A percentile compares a stretch with the other conserved stretches of the same genome.
Evolutionary conservation across 192 early-diverging fungal species (phyloP).

Genomic region (Umbelopsis ramanniana): DNA sequence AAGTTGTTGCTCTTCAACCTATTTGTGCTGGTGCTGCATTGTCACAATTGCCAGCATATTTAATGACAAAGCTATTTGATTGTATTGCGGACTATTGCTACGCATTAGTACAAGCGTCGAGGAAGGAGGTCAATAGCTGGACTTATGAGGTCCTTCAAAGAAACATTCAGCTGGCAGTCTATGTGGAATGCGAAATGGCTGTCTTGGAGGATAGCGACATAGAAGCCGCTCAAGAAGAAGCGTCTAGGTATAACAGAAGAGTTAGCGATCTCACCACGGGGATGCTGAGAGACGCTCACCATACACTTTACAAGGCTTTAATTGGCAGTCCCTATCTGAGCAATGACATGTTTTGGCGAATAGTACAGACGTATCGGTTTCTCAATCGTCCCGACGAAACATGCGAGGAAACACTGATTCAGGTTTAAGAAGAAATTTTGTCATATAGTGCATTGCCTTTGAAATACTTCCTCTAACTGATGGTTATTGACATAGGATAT

Average conservation of each 20-base stretch:
- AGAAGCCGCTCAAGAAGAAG: background rate
- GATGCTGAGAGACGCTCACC: background rate
- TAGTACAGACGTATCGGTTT: background rate
- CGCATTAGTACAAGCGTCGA: background rate
- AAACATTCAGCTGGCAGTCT: background rate
- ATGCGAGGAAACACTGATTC: background rate
- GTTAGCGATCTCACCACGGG: background rate
- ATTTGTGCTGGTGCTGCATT: too few species aligned
- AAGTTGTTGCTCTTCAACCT: too few species aligned
- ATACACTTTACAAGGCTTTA: background rate
- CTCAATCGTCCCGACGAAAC: conserved; percentile 2
- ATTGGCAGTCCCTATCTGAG: background rate
- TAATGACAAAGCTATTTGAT: background rate
- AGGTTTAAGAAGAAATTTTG: background rate
- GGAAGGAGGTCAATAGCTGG: background rate
- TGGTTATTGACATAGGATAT: background rate
- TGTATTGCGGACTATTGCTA: background rate
- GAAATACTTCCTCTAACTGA: background rate
- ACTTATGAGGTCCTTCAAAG: background rate
- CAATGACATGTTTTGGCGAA: conserved; percentile 2
- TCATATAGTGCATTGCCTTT: background rate
- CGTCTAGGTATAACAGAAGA: background rate
- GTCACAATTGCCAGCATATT: too few species aligned
- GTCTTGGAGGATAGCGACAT: background rate
- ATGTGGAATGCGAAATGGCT: conserved; percentile 14